Percentiles rank a stretch among this genome's conserved stretches.
These are phyloP conservation scores for Wickerhamomyces queroliae DNA, from an alignment of 805 yeast genomes.

Conservation along the genomic window DNA sequence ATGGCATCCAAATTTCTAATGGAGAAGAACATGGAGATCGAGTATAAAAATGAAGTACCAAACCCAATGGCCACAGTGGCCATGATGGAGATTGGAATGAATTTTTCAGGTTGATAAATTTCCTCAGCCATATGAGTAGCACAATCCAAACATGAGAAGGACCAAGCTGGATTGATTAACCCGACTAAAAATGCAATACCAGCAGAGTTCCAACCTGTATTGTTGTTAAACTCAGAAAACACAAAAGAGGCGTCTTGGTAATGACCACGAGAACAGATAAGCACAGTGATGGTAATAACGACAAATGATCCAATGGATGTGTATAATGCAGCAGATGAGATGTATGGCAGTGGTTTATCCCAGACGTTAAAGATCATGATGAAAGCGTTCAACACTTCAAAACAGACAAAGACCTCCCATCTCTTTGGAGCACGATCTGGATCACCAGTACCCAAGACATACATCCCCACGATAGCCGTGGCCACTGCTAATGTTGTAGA, in stretches of 20 bases:
- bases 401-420: slow-evolving; percentile 53
- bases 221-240: slow-evolving; percentile 46
- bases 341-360: slow-evolving; percentile 44
- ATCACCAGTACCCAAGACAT: slow-evolving; percentile 27
- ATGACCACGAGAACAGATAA: slow-evolving; percentile 46
- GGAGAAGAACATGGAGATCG: slow-evolving; percentile 52
- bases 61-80: slow-evolving; percentile 63
- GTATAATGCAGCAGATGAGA: slow-evolving; percentile 45
- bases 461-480: slow-evolving; percentile 45
- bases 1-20: slow-evolving; percentile 47
- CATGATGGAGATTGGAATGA: slow-evolving; percentile 57
- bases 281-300: slow-evolving; percentile 45
- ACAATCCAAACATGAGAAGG: slow-evolving; percentile 61
- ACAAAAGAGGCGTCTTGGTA: slow-evolving; percentile 48
- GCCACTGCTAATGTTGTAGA: slow-evolving; percentile 53
- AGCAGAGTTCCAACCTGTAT: slow-evolving; percentile 53
- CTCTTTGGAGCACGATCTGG: slow-evolving; percentile 32
- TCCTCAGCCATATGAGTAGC: slow-evolving; percentile 75
- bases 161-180: slow-evolving; percentile 65
- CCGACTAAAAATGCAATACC: slow-evolving; percentile 67
- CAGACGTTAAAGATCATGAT: slow-evolving; percentile 43
- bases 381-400: slow-evolving; percentile 37
- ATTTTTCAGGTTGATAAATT: slow-evolving; percentile 42
- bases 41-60: slow-evolving; percentile 47
- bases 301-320: slow-evolving; percentile 46